These are phyloP conservation scores for Sugiyamaella lignohabitans DNA, from an alignment of 805 yeast species.

Conservation along the genomic window DNA sequence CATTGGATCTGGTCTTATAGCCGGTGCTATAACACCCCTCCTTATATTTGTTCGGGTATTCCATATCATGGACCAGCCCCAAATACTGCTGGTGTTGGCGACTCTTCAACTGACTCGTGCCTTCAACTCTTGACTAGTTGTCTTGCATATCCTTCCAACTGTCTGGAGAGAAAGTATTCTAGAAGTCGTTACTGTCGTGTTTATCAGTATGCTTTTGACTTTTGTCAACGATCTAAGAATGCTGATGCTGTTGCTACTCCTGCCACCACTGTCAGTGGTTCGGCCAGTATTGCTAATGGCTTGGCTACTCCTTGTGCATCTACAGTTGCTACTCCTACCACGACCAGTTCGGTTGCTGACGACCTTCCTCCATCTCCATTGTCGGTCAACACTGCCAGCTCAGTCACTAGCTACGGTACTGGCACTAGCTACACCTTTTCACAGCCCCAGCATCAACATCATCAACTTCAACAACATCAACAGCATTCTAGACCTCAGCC, in stretches of 20 bases:
- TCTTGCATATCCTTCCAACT: constrained; percentile 12
- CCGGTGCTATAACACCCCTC: constrained; percentile 4
- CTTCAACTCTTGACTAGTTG: constrained; percentile 16
- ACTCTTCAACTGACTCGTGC: constrained; percentile 12
- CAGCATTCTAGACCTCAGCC: too few relatives aligned
- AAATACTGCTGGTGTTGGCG: not conserved
- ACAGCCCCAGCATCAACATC: too few relatives aligned
- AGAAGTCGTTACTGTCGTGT: constrained; percentile 9
- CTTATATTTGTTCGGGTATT: constrained; percentile 6
- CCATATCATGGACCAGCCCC: constrained; percentile 5
- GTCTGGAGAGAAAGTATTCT: constrained; percentile 19
- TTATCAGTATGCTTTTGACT: constrained; percentile 3
- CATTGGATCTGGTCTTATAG: constrained; percentile 16
- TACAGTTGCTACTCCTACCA: not conserved
- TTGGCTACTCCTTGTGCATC: constrained; percentile 6
- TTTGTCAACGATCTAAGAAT: not conserved
- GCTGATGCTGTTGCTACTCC: not conserved
- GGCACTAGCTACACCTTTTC: too few relatives aligned
- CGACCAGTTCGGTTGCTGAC: too few relatives aligned
- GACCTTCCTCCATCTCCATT: constrained; percentile 3
- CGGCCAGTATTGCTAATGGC: constrained; percentile 1
- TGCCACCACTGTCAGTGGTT: not conserved
- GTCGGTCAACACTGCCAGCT: constrained; percentile 4
- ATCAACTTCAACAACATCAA: too few relatives aligned
- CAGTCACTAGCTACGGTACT: not conserved